Conservation (phyloP, 768 basidiomycete genomes). For the Tylopilus sp. region DNA sequence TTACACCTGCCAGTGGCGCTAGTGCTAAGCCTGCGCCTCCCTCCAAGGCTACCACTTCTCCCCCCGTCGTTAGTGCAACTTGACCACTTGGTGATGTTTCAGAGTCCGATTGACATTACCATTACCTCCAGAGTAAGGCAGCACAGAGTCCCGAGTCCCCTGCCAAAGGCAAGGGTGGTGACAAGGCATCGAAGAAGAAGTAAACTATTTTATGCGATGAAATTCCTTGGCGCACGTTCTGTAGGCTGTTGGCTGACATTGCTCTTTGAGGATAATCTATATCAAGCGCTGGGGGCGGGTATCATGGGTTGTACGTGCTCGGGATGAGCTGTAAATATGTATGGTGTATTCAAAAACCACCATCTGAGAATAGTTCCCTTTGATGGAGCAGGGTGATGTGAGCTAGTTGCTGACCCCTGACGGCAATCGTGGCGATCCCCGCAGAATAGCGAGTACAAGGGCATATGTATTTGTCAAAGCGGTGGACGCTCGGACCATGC, state of each 20-base stretch:
- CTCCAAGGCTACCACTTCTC: conserved; percentile 18
- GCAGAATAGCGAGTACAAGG: too few relatives aligned
- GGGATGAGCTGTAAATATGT: conserved; percentile 6
- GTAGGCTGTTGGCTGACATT: background rate
- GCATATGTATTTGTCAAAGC: too few relatives aligned
- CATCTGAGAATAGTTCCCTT: too few relatives aligned
- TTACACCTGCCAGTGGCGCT: conserved; percentile 8
- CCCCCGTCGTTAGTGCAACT: conserved; percentile 15
- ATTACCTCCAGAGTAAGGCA: conserved; percentile 22
- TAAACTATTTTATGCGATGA: conserved; percentile 14
- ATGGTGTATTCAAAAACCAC: background rate
- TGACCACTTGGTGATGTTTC: background rate
- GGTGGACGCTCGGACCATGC: too few relatives aligned
- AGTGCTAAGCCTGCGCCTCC: conserved; percentile 17
- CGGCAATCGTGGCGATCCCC: too few relatives aligned
- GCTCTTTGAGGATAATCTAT: background rate
- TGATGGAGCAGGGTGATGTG: too few relatives aligned
- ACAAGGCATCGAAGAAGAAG: conserved; percentile 31
- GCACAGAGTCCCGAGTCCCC: conserved; percentile 24
- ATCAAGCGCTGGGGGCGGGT: background rate
- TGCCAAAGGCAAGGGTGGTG: conserved; percentile 24
- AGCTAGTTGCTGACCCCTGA: too few relatives aligned
- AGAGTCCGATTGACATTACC: background rate
- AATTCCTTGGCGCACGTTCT: background rate
- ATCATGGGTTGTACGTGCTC: background rate